Evolutionary conservation across 1,284 basidiomycete genomes (phyloP), one percentile per base, ranked within the genome.

Genomic region (Exsudoporus floridanus): DNA sequence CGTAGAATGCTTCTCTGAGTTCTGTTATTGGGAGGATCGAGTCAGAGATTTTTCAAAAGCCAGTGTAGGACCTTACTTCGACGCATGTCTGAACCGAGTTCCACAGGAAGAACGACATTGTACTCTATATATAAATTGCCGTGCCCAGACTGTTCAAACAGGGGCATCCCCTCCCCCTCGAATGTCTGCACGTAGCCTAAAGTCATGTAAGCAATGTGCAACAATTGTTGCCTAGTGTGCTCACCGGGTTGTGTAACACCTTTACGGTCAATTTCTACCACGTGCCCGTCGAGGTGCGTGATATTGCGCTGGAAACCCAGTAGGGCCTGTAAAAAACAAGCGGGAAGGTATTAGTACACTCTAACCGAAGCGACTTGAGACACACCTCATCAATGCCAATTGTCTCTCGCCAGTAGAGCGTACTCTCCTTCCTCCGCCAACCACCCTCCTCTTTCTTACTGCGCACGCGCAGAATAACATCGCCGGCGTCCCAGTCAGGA

Each of bases 91-190:
- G 80, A 64, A 36, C 84, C 78, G 21, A 98, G 72, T 45, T 84
- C 78, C 39, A 79, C 74, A 0, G 94, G 95, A 49, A 98, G 71
- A 21, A 97, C 85, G 45, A 98, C 91, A 47, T 81, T 90, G 73
- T 95, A 98, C 70, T 97, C 93, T 46, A 98, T 80, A 65, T 84
- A 98, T 50, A 98, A 75, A 69, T 95, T 87, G 27, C 95, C 95
- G 58, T 87, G 80, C 4, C 76, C 75, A 10, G 78, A 73, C 31
- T 74, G 72, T 55, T 82, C 80, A 61, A 82, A 89, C 25, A 86
- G 66, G 3, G 93, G 92, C 92, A 96, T 92, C 2, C 94, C 94
- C 69, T 98, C 92, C 34, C 82, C 91, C 59, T 87, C 80, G 45
- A 98, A 79, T 12, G 80, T 83, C 68, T 97, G 89, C 7, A 97